Conservation (phyloP, 345 rosid genomes). For the Carallia pectinifolia region DNA sequence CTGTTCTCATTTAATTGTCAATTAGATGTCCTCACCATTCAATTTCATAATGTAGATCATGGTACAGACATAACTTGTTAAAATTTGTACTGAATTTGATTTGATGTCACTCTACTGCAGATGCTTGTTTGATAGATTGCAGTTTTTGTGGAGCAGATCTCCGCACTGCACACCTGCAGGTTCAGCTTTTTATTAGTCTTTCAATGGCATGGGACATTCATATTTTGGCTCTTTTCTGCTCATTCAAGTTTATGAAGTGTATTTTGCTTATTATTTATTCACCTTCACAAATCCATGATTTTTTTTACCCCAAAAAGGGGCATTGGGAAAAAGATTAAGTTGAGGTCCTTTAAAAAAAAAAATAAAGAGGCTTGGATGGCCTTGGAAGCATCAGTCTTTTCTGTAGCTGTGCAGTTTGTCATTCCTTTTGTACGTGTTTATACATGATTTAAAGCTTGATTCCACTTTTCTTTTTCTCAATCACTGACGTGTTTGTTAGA, state of each 20-base stretch:
- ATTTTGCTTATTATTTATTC: no score
- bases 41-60: no score
- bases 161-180: constrained; percentile 92
- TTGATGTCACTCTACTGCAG: constrained; percentile 39
- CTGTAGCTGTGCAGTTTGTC: no score
- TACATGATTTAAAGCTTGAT: background rate
- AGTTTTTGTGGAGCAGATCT: constrained; percentile 91
- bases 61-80: background rate
- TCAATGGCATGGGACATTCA: background rate
- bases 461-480: background rate
- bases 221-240: background rate
- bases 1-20: no score
- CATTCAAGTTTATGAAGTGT: background rate
- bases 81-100: background rate
- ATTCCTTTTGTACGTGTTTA: background rate
- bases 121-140: constrained; percentile 80
- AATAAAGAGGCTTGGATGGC: no score
- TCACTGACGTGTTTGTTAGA: background rate
- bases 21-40: no score
- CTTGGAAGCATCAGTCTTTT: no score
- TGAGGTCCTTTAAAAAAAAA: no score
- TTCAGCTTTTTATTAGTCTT: constrained; percentile 8
- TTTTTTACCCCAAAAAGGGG: no score
- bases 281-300: no score
- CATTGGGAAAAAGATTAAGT: no score